Percentiles rank a stretch among this genome's conserved stretches.
Evolutionary conservation across 768 basidiomycete genomes (phyloP).

Genomic region (Pleurotus salmoneostramineus): DNA sequence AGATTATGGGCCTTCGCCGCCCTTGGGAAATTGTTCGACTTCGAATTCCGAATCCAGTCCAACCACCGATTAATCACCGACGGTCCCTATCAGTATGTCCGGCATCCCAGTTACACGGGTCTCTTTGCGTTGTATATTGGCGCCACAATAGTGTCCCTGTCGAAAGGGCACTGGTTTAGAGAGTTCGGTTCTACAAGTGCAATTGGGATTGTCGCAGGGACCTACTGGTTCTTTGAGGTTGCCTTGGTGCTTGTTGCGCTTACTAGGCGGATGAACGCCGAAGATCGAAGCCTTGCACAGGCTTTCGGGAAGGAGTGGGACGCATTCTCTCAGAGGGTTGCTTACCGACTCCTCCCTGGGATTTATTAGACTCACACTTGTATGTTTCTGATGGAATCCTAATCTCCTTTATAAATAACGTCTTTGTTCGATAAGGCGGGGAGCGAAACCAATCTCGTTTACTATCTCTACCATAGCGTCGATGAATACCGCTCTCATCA

Average conservation of each 20-base stretch:
- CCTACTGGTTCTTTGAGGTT: background rate
- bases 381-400: background rate
- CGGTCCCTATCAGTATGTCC: conserved; percentile 12
- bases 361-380: conserved; percentile 2
- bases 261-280: background rate
- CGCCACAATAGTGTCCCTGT: background rate
- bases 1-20: background rate
- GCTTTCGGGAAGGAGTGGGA: background rate
- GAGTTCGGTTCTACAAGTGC: background rate
- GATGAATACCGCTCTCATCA: background rate
- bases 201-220: background rate
- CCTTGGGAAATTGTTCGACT: conserved; percentile 38
- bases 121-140: conserved; percentile 6
- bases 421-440: background rate
- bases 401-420: too few species aligned
- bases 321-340: background rate
- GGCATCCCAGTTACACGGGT: conserved; percentile 14
- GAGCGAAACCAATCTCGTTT: background rate
- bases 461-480: background rate
- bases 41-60: conserved; percentile 42
- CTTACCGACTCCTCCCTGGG: background rate
- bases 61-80: conserved; percentile 20
- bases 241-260: background rate
- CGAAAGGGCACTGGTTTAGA: background rate
- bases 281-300: background rate